Base-by-base conservation (phyloP, 805 yeast genomes). In the Pichia kluyveri region DNA sequence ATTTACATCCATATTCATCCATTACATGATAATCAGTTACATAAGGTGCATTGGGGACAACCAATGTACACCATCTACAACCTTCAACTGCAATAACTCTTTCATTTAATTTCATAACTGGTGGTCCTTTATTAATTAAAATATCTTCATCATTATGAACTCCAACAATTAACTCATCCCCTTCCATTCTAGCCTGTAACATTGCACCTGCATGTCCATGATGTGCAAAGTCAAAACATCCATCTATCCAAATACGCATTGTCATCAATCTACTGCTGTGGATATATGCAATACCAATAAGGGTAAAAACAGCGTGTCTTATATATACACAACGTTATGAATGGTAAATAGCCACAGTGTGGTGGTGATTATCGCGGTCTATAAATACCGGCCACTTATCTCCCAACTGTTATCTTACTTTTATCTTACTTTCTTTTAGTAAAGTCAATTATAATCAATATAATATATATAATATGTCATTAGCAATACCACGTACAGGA, bases 171-270 rank as follows among this genome's bases (percentile, higher is more conserved):
- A 89, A 73, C 53, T 79, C 87, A 28, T 71, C 69, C 10, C 96
- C 96, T 17, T 85, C 73, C 57, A 82, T 86, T 38, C 95, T 75
- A 0, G 99, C 96, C 63, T 93, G 99, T 48, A 86, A 68, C 77
- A 93, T 81, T 19, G 98, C 99, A 31, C 97, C 97, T 3, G 97
- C 95, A 59, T 93, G 99, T 65, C 95, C 98, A 60, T 93, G 98
- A 63, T 93, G 99, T 40, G 96, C 87, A 68, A 93, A 93, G 65
- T 93, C 99, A 67, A 93, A 93, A 63, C 99, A 93, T 0, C 99
- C 99, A 64, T 93, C 99, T 30, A 93, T 80, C 99, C 99, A 93
- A 51, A 91, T 83, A 45, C 83, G 68, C 43, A 70, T 59, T 38
- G 37, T 14, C 12, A 7, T 72, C 60, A 43, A 34, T 23, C 5